A percentile compares a stretch with the other conserved stretches of the same genome.
Conservation (phyloP, 169 alveolate genomes). For the Cryptosporidium meleagridis region DNA sequence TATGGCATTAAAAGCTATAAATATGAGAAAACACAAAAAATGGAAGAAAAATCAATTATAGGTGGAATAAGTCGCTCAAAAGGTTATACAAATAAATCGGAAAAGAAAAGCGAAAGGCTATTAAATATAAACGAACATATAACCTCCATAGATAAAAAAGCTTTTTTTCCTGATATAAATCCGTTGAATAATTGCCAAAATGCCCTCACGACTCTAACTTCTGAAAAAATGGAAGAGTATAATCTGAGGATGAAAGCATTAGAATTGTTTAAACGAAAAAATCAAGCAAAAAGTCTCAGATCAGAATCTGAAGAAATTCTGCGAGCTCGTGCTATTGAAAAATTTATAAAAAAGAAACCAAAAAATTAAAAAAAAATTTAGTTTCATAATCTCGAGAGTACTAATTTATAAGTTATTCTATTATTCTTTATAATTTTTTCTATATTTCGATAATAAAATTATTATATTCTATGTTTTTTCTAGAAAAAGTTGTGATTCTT, state of each 20-base stretch:
- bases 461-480: constrained; percentile 10
- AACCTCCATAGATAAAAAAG: neutral
- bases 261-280: constrained; percentile 30
- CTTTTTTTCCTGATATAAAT: neutral
- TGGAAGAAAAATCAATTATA: neutral
- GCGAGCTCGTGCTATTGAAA: constrained; percentile 49
- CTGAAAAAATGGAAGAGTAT: constrained; percentile 11
- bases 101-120: neutral
- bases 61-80: neutral
- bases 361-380: neutral
- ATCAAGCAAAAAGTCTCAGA: constrained; percentile 1
- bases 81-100: neutral
- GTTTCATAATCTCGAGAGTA: constrained; percentile 1
- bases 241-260: constrained; percentile 44
- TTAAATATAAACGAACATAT: neutral
- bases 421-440: constrained; percentile 23
- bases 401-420: neutral
- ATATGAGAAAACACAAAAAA: neutral
- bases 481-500: neutral
- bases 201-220: no score
- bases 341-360: constrained; percentile 32
- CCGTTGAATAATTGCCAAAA: neutral
- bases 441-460: constrained; percentile 26
- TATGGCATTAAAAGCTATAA: neutral
- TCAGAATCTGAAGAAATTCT: constrained; percentile 58